Conservation (phyloP, 768 basidiomycete genomes). For the Botryobasidium botryosum region DNA sequence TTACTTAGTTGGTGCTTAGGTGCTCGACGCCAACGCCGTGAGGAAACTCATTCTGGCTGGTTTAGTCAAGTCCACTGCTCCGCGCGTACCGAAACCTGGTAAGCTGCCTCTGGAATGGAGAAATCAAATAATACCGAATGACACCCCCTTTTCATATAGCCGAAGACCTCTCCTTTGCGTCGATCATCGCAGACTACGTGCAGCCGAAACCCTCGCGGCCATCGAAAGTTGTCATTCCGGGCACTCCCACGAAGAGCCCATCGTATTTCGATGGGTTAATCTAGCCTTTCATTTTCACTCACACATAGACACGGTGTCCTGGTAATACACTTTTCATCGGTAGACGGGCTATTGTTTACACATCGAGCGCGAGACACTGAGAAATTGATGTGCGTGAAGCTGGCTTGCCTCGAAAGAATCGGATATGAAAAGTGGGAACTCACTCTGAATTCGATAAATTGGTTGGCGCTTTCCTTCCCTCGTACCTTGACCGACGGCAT, state of each 20-base stretch:
- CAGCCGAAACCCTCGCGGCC: too few species aligned
- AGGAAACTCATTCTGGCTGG: conserved; percentile 3
- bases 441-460: conserved; percentile 81
- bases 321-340: not conserved
- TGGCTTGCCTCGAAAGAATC: not conserved
- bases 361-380: too few species aligned
- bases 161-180: conserved; percentile 6
- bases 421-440: conserved; percentile 17
- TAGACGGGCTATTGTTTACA: not conserved
- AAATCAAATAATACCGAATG: too few species aligned
- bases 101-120: too few species aligned
- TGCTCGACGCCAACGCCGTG: conserved; percentile 1
- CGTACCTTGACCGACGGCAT: conserved; percentile 36
- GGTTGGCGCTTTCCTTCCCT: conserved; percentile 30
- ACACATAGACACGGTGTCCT: conserved; percentile 1
- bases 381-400: not conserved
- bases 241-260: not conserved
- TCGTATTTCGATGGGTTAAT: conserved; percentile 9
- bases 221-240: not conserved
- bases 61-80: not conserved
- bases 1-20: conserved; percentile 2
- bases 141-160: too few species aligned
- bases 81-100: too few species aligned
- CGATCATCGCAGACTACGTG: conserved; percentile 6
- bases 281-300: not conserved